These are phyloP conservation scores for Choanephora cucurbitarum DNA, from an alignment of 371 early-diverging fungal genomes.

Conservation along the genomic window DNA sequence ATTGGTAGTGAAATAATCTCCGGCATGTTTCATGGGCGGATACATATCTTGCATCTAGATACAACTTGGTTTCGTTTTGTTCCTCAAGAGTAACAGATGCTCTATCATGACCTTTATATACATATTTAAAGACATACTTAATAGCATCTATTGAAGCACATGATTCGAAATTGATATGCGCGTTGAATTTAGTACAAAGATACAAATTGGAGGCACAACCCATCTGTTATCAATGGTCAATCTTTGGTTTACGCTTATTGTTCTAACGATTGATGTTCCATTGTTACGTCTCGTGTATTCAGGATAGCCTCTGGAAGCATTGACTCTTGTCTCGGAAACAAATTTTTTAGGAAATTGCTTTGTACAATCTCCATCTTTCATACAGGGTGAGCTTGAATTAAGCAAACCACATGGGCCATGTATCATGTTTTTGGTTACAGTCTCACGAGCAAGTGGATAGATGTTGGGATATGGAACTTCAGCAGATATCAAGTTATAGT, in stretches of 20 bases:
- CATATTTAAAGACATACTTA: conserved; percentile 39
- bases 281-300: neutral
- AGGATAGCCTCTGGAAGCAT: neutral
- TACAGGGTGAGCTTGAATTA: conserved; percentile 27
- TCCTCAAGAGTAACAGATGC: neutral
- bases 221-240: conserved; percentile 21
- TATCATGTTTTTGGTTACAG: conserved; percentile 31
- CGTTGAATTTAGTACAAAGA: conserved; percentile 26
- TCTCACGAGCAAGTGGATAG: conserved; percentile 28
- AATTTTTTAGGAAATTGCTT: conserved; percentile 28
- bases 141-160: conserved; percentile 18
- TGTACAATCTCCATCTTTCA: conserved; percentile 29
- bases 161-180: conserved; percentile 41
- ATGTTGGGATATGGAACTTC: conserved; percentile 7
- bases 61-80: too few relatives aligned
- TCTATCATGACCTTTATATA: conserved; percentile 31
- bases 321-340: conserved; percentile 13
- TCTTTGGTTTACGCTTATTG: too few relatives aligned
- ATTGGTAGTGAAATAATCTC: conserved; percentile 23
- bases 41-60: conserved; percentile 21
- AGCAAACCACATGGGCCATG: conserved; percentile 37
- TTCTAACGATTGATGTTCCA: too few relatives aligned
- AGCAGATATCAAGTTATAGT: neutral
- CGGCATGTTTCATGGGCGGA: conserved; percentile 28
- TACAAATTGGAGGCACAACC: conserved; percentile 27